phyloP scores from a whole-genome alignment of 2,329 filamentous ascomycete species.

The Periglandula ipomoeae region DNA sequence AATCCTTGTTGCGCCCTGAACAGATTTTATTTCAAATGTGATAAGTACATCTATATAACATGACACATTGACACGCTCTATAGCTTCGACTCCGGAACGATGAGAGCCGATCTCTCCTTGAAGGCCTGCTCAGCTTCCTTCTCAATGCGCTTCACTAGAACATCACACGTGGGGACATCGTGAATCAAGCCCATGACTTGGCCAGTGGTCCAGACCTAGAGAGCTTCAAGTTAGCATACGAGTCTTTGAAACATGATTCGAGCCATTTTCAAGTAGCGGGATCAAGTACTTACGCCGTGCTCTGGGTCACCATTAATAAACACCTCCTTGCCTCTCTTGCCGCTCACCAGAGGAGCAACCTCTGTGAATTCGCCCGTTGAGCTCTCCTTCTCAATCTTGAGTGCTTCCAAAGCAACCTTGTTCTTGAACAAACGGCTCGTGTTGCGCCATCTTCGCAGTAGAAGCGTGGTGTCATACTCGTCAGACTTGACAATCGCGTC shows the following conservation, averaged over 20 bases:
- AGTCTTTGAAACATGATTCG: slow-evolving; percentile 7
- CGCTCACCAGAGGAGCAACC: slow-evolving; percentile 78
- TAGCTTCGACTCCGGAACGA: slow-evolving; percentile 50
- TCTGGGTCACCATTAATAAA: slow-evolving; percentile 89
- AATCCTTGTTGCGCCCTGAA: too few relatives aligned
- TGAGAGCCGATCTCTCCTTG: slow-evolving; percentile 46
- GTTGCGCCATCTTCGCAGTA: slow-evolving; percentile 87
- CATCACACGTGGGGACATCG: slow-evolving; percentile 69
- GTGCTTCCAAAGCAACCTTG: slow-evolving; percentile 71
- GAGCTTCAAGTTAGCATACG: slow-evolving; percentile 11
- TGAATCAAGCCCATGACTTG: slow-evolving; percentile 88
- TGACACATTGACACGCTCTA: slow-evolving; percentile 23
- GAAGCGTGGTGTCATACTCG: slow-evolving; percentile 84
- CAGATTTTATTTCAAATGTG: background rate
- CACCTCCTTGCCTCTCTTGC: slow-evolving; percentile 82
- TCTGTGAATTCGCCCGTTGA: slow-evolving; percentile 81
- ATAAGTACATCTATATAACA: background rate
- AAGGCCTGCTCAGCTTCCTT: slow-evolving; percentile 63
- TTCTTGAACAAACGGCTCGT: slow-evolving; percentile 84
- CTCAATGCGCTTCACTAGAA: slow-evolving; percentile 63
- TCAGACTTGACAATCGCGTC: slow-evolving; percentile 78
- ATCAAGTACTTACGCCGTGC: slow-evolving; percentile 60
- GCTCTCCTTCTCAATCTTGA: slow-evolving; percentile 77
- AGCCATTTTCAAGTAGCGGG: background rate
- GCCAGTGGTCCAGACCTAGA: slow-evolving; percentile 88